These are phyloP conservation scores for Puccinia triticina DNA, from an alignment of 1,284 basidiomycete genomes.

Conservation along the genomic window DNA sequence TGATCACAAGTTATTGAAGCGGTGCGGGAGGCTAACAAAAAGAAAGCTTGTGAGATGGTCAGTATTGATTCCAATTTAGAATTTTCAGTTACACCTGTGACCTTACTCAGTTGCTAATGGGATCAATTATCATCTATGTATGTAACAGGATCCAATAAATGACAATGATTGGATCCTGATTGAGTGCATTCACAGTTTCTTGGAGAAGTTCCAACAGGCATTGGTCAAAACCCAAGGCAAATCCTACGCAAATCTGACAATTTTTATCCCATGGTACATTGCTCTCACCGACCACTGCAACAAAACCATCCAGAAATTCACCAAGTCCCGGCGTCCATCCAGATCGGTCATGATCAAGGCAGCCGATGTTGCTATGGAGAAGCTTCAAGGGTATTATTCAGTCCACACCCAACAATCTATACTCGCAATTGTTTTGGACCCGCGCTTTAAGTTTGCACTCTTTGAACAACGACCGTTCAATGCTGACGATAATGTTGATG, in stretches of 20 bases:
- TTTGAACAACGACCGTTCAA: no score
- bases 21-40: not conserved
- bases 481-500: not conserved
- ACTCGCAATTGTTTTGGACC: slow-evolving; percentile 3
- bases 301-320: not conserved
- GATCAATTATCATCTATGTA: not conserved
- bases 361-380: not conserved
- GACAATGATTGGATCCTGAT: not conserved
- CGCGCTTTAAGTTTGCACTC: not conserved
- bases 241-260: not conserved
- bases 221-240: not conserved
- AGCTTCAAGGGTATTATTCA: not conserved
- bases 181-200: not conserved
- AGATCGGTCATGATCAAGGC: slow-evolving; percentile 5
- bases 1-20: not conserved
- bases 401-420: slow-evolving; percentile 2
- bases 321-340: not conserved
- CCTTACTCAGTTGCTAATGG: not conserved
- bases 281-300: slow-evolving; percentile 1
- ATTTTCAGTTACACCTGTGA: not conserved
- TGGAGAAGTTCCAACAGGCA: not conserved
- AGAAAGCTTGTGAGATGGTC: not conserved
- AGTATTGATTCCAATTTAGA: not conserved
- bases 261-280: not conserved
- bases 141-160: not conserved